These are phyloP conservation scores for Myxozyma vanderwaltii DNA, from an alignment of 805 yeast genomes.

Conservation along the genomic window DNA sequence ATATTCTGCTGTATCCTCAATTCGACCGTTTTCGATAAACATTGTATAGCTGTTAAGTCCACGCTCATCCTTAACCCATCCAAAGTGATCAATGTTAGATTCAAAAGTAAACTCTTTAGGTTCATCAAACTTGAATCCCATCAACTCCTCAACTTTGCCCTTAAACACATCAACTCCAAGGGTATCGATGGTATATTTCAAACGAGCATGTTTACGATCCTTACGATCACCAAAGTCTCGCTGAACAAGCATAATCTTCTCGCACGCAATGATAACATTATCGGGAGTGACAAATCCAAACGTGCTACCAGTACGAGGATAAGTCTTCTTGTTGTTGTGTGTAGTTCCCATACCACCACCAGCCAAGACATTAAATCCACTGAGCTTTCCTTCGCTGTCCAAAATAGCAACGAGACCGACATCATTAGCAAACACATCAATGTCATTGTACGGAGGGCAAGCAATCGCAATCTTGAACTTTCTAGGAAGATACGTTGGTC, in stretches of 20 bases:
- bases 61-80: slow-evolving; percentile 66
- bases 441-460: slow-evolving; percentile 95
- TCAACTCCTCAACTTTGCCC: slow-evolving; percentile 75
- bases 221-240: slow-evolving; percentile 93
- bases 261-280: slow-evolving; percentile 76
- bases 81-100: slow-evolving; percentile 87
- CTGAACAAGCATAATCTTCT: slow-evolving; percentile 89
- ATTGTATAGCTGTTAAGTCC: slow-evolving; percentile 89
- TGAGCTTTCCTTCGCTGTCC: slow-evolving; percentile 50
- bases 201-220: slow-evolving; percentile 96
- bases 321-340: slow-evolving; percentile 93
- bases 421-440: slow-evolving; percentile 94
- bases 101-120: slow-evolving; percentile 74
- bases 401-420: slow-evolving; percentile 89
- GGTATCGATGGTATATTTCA: slow-evolving; percentile 94
- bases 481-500: slow-evolving; percentile 86
- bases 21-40: slow-evolving; percentile 94
- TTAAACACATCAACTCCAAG: slow-evolving; percentile 86
- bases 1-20: slow-evolving; percentile 85
- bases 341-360: slow-evolving; percentile 99
- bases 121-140: slow-evolving; percentile 74
- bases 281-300: slow-evolving; percentile 75
- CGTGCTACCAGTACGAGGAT: slow-evolving; percentile 90
- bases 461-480: slow-evolving; percentile 93
- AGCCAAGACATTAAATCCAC: slow-evolving; percentile 85